Conservation (phyloP, 176 grass and related monocot species). For the Oryza glaberrima region DNA sequence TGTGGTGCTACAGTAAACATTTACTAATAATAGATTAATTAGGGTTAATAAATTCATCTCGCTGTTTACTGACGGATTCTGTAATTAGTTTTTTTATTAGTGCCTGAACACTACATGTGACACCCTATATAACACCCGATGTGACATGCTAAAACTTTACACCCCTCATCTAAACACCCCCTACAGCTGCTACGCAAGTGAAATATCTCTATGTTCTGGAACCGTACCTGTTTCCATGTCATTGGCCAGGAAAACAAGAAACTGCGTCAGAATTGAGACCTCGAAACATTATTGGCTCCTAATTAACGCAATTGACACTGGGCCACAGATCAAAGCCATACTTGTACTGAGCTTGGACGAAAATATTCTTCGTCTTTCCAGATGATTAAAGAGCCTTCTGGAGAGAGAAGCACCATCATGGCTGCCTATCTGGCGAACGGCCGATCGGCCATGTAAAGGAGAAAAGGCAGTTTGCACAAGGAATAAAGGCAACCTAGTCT, state of each 20-base stretch:
- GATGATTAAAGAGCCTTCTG: constrained; percentile 38
- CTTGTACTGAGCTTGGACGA: constrained; percentile 9
- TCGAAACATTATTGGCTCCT: not conserved
- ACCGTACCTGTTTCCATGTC: not conserved
- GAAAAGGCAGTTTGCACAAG: constrained; percentile 17
- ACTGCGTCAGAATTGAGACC: not conserved
- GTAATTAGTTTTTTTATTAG: no score
- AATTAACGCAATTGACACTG: not conserved
- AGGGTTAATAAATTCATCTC: no score
- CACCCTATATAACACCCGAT: no score
- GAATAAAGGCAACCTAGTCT: constrained; percentile 44
- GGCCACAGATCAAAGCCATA: not conserved
- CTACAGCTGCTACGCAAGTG: not conserved
- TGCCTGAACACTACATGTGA: no score
- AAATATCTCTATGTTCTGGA: not conserved
- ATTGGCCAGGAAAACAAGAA: not conserved
- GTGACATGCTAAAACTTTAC: no score
- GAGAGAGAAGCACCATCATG: constrained; percentile 22
- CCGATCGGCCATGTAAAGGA: constrained; percentile 19
- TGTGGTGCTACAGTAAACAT: no score
- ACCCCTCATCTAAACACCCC: no score
- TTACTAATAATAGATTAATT: no score
- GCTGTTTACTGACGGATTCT: no score
- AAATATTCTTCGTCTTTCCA: constrained; percentile 11
- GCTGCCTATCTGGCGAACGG: constrained; percentile 36